Conservation (phyloP, 495 filamentous ascomycete species). For the Penicillium odoratum region DNA sequence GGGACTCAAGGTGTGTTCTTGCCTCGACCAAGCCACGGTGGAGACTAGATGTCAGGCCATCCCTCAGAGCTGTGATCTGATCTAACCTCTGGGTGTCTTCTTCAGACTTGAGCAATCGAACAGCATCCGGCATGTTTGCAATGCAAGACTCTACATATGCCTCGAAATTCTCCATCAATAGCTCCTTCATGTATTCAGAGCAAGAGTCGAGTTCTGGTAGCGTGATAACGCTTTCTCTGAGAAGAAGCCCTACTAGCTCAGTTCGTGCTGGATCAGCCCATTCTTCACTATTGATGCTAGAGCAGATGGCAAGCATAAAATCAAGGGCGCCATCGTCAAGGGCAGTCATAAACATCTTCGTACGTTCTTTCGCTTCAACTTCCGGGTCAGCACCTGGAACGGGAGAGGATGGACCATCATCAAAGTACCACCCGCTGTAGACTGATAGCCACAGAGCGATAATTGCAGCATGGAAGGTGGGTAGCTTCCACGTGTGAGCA, state of each 20-base stretch:
- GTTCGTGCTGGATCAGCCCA: conserved; percentile 81
- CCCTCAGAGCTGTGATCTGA: conserved; percentile 54
- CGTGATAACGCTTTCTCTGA: conserved; percentile 70
- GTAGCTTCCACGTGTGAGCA: conserved; percentile 63
- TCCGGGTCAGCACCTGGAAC: conserved; percentile 57
- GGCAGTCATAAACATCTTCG: conserved; percentile 69
- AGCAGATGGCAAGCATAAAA: conserved; percentile 80
- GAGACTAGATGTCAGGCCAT: conserved; percentile 46
- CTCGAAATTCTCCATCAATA: conserved; percentile 79
- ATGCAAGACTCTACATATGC: conserved; percentile 86
- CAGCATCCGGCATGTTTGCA: conserved; percentile 88
- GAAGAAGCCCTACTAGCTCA: conserved; percentile 71
- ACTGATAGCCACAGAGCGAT: conserved; percentile 84
- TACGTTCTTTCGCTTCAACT: conserved; percentile 66
- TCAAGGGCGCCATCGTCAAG: conserved; percentile 90
- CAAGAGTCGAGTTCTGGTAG: conserved; percentile 61
- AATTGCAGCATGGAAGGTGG: conserved; percentile 73
- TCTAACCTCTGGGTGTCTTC: conserved; percentile 85
- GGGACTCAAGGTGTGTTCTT: conserved; percentile 81
- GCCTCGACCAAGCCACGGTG: conserved; percentile 51
- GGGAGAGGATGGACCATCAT: conserved; percentile 57
- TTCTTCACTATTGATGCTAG: conserved; percentile 69
- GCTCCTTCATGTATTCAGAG: conserved; percentile 60
- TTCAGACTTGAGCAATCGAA: conserved; percentile 80
- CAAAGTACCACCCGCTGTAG: conserved; percentile 85